Percentiles rank a stretch among this genome's conserved stretches.
Conservation (phyloP, 768 basidiomycete genomes). For the Chiua virens region DNA sequence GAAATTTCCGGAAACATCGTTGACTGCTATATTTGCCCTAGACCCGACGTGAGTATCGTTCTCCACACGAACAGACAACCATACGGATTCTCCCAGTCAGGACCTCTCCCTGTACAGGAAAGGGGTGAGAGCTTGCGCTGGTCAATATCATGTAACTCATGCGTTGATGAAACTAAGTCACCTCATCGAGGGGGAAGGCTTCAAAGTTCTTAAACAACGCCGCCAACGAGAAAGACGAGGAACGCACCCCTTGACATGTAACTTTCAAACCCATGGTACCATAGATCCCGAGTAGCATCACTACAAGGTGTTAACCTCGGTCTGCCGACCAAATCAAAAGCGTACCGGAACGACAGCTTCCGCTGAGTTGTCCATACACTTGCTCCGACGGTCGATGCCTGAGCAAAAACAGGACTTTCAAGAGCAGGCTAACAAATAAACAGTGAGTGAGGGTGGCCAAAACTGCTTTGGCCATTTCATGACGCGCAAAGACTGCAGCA, state of each 20-base stretch:
- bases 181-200: constrained; percentile 91
- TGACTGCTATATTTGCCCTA: constrained; percentile 72
- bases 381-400: constrained; percentile 19
- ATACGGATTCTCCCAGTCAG: constrained; percentile 82
- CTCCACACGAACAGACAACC: constrained; percentile 29
- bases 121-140: constrained; percentile 74
- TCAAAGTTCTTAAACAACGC: constrained; percentile 20
- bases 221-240: neutral
- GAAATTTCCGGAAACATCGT: constrained; percentile 95
- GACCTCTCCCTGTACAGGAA: constrained; percentile 84
- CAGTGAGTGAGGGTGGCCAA: constrained; percentile 51
- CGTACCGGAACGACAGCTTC: constrained; percentile 58
- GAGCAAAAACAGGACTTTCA: constrained; percentile 24
- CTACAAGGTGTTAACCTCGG: constrained; percentile 36
- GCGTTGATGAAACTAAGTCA: constrained; percentile 29
- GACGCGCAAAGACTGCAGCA: constrained; percentile 14
- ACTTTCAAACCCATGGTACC: constrained; percentile 87
- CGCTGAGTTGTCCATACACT: constrained; percentile 56
- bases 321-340: neutral
- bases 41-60: constrained; percentile 13
- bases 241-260: constrained; percentile 82
- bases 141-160: constrained; percentile 13
- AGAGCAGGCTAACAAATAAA: constrained; percentile 39
- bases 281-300: constrained; percentile 71
- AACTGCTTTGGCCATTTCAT: constrained; percentile 43